Evolutionary conservation across 495 filamentous ascomycete genomes (phyloP), one percentile per base, ranked within the genome.

Genomic region (Letharia columbiana): DNA sequence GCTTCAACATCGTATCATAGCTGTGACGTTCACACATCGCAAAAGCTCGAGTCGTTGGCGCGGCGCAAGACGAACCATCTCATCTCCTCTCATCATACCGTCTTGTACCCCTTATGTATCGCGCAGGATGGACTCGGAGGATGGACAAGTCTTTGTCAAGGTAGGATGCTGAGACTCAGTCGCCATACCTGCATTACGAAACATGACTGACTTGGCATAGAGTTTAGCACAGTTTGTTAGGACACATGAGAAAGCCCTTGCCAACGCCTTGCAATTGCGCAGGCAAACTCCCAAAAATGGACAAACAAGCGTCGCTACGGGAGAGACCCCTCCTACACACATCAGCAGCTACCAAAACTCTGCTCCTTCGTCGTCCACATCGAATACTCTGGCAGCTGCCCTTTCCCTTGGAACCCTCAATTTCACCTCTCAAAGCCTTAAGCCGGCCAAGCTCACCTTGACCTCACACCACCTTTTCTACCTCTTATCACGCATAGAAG

Each of bases 381-480:
- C 88, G 45, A 87, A 86, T 31, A 82, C 81, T 39, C 82, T 96
- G 56, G 90, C 91, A 17, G 84, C 90, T 2, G 91, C 94, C 54
- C 80, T 98, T 45, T 96, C 93, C 45, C 85, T 95, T 49, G 89
- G 91, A 57, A 84, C 89, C 57, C 77, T 96, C 67, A 90, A 81
- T 70, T 96, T 97, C 74, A 84, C 89, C 50, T 92, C 92, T 40
- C 87, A 89, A 71, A 87, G 80, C 67, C 82, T 91, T 71, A 96
- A 94, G 77, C 89, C 92, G 54, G 89, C 89, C 47, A 97, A 93
- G 79, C 79, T 98, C 62, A 91, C 91, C 40, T 83, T 98, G 58
- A 98, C 94, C n/a, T 91, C 94, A 28, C 94, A 98, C 69, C 94
- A 98, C 77, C 84, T 98, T 45, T 98, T 95, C 79, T 98, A 96